Evolutionary conservation across 2,329 filamentous ascomycete species (phyloP).

Genomic region (Cladosporium sp.): DNA sequence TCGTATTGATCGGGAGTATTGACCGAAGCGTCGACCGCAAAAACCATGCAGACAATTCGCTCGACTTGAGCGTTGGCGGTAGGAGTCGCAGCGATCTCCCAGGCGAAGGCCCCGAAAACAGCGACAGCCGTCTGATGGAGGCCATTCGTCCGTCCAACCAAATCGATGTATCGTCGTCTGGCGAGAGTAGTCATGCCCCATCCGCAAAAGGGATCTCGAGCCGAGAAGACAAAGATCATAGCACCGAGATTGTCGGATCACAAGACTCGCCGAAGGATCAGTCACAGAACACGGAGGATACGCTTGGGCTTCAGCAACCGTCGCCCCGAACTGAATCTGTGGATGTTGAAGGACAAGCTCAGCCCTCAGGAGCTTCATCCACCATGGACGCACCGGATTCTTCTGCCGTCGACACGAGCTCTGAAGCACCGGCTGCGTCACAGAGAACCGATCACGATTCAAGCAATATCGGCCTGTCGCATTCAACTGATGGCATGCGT

Average conservation of each 20-base stretch:
- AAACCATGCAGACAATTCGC: too few species aligned
- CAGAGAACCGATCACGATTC: not conserved
- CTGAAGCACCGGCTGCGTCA: not conserved
- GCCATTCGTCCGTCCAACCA: slow-evolving; percentile 60
- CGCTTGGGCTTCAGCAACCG: too few species aligned
- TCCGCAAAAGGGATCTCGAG: not conserved
- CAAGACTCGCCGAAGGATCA: too few species aligned
- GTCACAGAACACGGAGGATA: too few species aligned
- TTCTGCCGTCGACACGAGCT: not conserved
- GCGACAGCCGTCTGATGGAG: slow-evolving; percentile 55
- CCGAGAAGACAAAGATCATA: too few species aligned
- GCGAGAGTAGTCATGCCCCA: not conserved
- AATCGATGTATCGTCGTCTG: slow-evolving; percentile 24
- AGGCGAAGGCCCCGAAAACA: slow-evolving; percentile 4
- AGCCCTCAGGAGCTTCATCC: slow-evolving; percentile 34
- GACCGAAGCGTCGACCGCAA: too few species aligned
- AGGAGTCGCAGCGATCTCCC: too few species aligned
- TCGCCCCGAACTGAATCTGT: too few species aligned
- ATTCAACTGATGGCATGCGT: slow-evolving; percentile 45
- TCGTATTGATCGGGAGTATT: too few species aligned
- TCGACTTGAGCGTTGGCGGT: too few species aligned
- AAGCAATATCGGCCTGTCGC: slow-evolving; percentile 10
- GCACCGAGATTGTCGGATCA: too few species aligned
- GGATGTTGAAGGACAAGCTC: slow-evolving; percentile 34
- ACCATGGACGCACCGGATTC: slow-evolving; percentile 40